phyloP scores from a whole-genome alignment of 2,329 filamentous ascomycete genomes.

The Epichloe elymi region DNA sequence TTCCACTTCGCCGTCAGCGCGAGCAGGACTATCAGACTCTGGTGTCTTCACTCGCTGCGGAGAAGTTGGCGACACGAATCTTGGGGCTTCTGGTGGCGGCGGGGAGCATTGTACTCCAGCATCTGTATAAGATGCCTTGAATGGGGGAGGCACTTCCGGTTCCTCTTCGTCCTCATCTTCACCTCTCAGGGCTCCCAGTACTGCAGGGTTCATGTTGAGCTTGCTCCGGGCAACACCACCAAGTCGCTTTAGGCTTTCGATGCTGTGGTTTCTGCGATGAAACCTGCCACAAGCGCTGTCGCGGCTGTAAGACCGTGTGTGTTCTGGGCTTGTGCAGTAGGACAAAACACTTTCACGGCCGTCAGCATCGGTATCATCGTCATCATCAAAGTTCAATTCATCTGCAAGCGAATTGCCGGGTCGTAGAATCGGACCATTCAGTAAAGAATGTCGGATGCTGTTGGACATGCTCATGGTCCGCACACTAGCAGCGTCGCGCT shows the following conservation, averaged over 20 bases:
- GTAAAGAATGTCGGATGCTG: constrained; percentile 60
- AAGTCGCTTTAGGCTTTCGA: constrained; percentile 42
- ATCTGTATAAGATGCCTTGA: constrained; percentile 51
- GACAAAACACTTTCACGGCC: constrained; percentile 51
- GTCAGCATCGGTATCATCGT: constrained; percentile 57
- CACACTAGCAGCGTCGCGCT: constrained; percentile 61
- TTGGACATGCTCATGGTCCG: constrained; percentile 58
- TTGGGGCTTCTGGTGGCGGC: constrained; percentile 47
- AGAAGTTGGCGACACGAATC: constrained; percentile 25
- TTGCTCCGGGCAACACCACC: constrained; percentile 41
- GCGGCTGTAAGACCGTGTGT: constrained; percentile 41
- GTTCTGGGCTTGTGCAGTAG: constrained; percentile 27
- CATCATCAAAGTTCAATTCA: constrained; percentile 75
- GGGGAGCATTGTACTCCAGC: constrained; percentile 74
- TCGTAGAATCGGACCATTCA: constrained; percentile 42
- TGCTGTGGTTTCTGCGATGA: constrained; percentile 44
- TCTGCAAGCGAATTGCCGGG: constrained; percentile 74
- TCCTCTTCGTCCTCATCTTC: constrained; percentile 40
- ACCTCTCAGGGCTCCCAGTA: constrained; percentile 43
- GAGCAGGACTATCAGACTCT: constrained; percentile 29
- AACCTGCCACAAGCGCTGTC: constrained; percentile 37
- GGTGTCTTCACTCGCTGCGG: constrained; percentile 23
- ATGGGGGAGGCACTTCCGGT: constrained; percentile 16
- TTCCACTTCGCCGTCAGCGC: constrained; percentile 47
- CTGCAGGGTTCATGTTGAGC: constrained; percentile 38